Percentiles rank a stretch among this genome's conserved stretches.
phyloP scores from a whole-genome alignment of 2,329 filamentous ascomycete genomes.

The Aspergillus sp. region DNA sequence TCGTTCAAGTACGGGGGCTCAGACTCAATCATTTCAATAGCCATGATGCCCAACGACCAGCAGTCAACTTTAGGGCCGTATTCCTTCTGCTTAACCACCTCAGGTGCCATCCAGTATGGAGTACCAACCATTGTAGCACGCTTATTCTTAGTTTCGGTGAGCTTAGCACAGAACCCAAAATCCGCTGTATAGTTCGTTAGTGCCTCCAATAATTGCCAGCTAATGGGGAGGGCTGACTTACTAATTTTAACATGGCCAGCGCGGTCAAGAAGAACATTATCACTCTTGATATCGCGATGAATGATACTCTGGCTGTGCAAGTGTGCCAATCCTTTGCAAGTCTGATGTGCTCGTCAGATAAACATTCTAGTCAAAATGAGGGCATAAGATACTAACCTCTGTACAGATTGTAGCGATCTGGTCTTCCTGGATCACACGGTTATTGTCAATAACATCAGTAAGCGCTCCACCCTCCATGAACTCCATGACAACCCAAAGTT shows the following conservation, averaged over 20 bases:
- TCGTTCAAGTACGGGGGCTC: constrained; percentile 98
- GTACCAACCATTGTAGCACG: constrained; percentile 99
- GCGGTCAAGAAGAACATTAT: constrained; percentile 93
- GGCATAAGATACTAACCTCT: constrained; percentile 65
- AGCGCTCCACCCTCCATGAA: constrained; percentile 98
- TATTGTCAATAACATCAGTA: constrained; percentile 99
- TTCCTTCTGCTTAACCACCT: constrained; percentile 99
- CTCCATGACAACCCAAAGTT: constrained; percentile 99
- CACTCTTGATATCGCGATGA: constrained; percentile 98
- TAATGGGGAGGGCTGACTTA: constrained; percentile 51
- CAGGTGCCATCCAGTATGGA: constrained; percentile 99
- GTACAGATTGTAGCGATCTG: constrained; percentile 97
- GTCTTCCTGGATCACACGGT: constrained; percentile 87
- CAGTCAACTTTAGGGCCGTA: constrained; percentile 98
- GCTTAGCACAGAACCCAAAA: constrained; percentile 98
- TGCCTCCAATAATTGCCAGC: constrained; percentile 16
- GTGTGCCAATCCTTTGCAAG: constrained; percentile 91
- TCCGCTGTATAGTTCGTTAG: constrained; percentile 65
- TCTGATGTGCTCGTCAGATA: constrained; percentile 55
- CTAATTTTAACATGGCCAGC: constrained; percentile 97
- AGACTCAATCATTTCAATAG: constrained; percentile 99
- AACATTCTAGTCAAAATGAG: background rate
- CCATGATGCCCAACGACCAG: constrained; percentile 99
- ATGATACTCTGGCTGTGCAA: constrained; percentile 96
- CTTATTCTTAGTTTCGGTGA: constrained; percentile 94